These are phyloP conservation scores for Penicillium lagena DNA, from an alignment of 495 filamentous ascomycete species.

Conservation along the genomic window DNA sequence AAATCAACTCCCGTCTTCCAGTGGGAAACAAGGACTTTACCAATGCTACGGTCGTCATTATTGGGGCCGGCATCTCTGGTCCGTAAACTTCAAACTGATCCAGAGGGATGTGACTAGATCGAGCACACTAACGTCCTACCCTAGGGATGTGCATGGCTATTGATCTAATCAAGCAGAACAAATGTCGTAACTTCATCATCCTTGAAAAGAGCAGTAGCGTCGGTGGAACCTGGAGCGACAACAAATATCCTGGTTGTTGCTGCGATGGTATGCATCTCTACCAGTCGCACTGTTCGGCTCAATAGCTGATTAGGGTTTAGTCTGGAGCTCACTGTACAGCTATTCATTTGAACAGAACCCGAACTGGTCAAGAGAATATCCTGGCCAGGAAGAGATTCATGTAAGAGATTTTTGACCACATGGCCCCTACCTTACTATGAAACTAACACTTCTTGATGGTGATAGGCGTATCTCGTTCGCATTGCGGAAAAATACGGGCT, in stretches of 20 bases:
- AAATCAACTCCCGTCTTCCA: slow-evolving; percentile 10
- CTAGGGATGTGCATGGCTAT: slow-evolving; percentile 52
- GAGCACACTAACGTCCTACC: background rate
- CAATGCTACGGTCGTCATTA: slow-evolving; percentile 46
- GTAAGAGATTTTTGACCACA: slow-evolving; percentile 21
- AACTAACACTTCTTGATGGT: slow-evolving; percentile 10
- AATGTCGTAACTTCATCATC: slow-evolving; percentile 50
- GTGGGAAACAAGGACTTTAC: slow-evolving; percentile 28
- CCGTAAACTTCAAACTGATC: background rate
- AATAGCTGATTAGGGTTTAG: slow-evolving; percentile 6
- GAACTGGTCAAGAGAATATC: slow-evolving; percentile 58
- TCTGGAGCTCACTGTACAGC: slow-evolving; percentile 50
- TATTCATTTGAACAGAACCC: slow-evolving; percentile 62
- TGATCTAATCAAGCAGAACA: slow-evolving; percentile 46
- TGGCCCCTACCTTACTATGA: background rate
- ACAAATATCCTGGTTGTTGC: slow-evolving; percentile 48
- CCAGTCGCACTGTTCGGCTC: too few relatives aligned
- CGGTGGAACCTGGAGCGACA: slow-evolving; percentile 52
- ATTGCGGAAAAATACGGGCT: slow-evolving; percentile 56
- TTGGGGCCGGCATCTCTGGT: slow-evolving; percentile 47
- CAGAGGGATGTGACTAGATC: background rate
- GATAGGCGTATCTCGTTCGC: slow-evolving; percentile 47
- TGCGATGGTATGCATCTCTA: slow-evolving; percentile 34
- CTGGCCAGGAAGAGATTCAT: slow-evolving; percentile 57
- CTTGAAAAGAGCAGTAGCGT: slow-evolving; percentile 46